A percentile compares a stretch with the other conserved stretches of the same genome.
phyloP scores from a whole-genome alignment of 2,329 filamentous ascomycete genomes.

The Fusarium incarnatum region DNA sequence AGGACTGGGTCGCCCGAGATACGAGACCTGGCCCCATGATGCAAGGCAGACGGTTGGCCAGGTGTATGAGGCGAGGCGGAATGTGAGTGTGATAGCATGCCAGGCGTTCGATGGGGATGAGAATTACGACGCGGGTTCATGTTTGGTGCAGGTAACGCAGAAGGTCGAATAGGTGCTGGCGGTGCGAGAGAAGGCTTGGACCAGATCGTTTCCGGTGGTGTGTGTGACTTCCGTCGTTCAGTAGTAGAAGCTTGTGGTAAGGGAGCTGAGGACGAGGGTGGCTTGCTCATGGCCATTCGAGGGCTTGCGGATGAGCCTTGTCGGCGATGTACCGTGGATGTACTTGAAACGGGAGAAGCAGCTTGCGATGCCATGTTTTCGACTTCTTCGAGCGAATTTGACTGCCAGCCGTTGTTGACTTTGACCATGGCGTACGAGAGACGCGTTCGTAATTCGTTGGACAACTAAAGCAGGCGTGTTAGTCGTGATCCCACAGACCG shows the following conservation, averaged over 20 bases:
- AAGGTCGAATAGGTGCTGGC: conserved; percentile 66
- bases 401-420: conserved; percentile 89
- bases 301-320: conserved; percentile 67
- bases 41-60: conserved; percentile 51
- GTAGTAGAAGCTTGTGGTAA: conserved; percentile 48
- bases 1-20: conserved; percentile 64
- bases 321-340: conserved; percentile 65
- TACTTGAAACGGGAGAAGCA: conserved; percentile 71
- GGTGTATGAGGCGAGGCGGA: conserved; percentile 61
- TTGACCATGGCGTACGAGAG: conserved; percentile 95
- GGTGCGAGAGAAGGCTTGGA: conserved; percentile 60
- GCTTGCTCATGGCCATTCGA: conserved; percentile 52
- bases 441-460: conserved; percentile 82
- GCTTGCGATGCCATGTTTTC: conserved; percentile 78
- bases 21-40: conserved; percentile 48
- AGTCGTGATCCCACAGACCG: conserved; percentile 14
- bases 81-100: conserved; percentile 62
- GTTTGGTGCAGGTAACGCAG: conserved; percentile 51
- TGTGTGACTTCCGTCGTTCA: conserved; percentile 49
- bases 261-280: conserved; percentile 46
- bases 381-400: conserved; percentile 80
- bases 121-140: conserved; percentile 63
- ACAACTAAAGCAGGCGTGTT: conserved; percentile 64
- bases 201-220: conserved; percentile 53
- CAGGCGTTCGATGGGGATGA: conserved; percentile 61